Base-by-base conservation (phyloP, 1,284 basidiomycete species). In the Boletus hoseneyae region DNA sequence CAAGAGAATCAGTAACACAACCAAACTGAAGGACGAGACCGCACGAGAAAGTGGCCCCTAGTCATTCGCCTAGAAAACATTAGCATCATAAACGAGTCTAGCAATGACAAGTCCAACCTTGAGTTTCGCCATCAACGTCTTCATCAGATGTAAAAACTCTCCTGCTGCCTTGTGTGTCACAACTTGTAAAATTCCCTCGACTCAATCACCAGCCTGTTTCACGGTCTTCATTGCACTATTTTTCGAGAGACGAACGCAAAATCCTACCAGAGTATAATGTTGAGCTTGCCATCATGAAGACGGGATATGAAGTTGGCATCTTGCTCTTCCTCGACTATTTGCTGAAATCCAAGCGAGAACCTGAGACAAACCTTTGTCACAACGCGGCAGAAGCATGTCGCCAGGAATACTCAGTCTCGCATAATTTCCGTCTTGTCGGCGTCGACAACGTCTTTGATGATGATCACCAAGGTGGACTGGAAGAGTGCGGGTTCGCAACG, bases 381-480 rank as follows among this genome's bases (percentile, higher is more conserved):
- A 15, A 27, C 6, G 1, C 2, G 15, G 12, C n/a, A 12, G 15
- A 23, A 15, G 6, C 3, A 18, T 12, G 15, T 50, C 6, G 9
- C 11, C 25, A 19, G 25, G 27, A 21, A 4, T 2, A 19, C 74
- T 55, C 54, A 83, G 81, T 83, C 82, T 57, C 70, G 65, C 4
- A 70, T 73, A 27, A 84, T 81, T 39, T 83, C 81, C 0, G 62
- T 60, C 48, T 73, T 76, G 55, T 83, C 82, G 0, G 73, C 72
- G 25, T 81, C 77, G 5, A 80, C 73, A 9, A 84, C 82, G 49
- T 84, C 81, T 73, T 83, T 84, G 62, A 84, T 82, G 44, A 84
- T 80, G 52, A 84, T 82, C 0, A 74, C 74, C 10, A 84, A 65
- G 0, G 73, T 78, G 0, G 80, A 82, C 50, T 76, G 76, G 67